Conservation (phyloP, 208 protist species). For the Leishmania braziliensis region DNA sequence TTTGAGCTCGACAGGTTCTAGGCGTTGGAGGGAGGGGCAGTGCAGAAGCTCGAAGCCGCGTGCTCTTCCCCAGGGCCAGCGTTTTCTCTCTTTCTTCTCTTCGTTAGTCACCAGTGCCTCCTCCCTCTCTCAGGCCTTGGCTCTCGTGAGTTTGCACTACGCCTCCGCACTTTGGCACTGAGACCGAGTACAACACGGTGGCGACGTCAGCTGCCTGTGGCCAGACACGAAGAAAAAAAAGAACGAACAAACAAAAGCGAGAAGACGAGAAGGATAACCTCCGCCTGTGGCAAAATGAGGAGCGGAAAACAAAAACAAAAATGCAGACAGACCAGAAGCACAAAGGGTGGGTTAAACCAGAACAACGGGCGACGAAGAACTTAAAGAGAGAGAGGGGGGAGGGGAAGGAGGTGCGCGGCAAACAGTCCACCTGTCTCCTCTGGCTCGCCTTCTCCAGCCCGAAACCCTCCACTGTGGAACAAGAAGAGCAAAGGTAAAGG, state of each 20-base stretch:
- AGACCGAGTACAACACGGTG: neutral
- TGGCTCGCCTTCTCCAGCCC: neutral
- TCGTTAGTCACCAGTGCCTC: neutral
- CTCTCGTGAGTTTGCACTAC: too few relatives aligned
- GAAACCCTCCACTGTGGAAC: neutral
- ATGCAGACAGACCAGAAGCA: neutral
- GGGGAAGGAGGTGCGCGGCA: neutral
- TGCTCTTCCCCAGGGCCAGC: neutral
- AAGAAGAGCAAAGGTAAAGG: neutral
- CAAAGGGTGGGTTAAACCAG: neutral
- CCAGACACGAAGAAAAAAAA: neutral
- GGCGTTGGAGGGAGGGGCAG: neutral
- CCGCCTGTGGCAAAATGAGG: neutral
- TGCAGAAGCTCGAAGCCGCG: neutral
- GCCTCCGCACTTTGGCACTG: neutral
- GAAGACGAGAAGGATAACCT: neutral
- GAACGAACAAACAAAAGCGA: neutral
- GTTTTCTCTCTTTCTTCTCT: neutral
- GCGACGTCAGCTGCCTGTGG: neutral
- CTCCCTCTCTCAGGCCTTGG: neutral
- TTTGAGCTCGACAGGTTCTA: neutral
- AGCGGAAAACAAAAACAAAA: neutral
- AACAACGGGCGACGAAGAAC: neutral
- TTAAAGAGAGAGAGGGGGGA: neutral
- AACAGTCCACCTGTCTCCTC: neutral